phyloP scores from a whole-genome alignment of 768 basidiomycete species.

The Boletales sp. region DNA sequence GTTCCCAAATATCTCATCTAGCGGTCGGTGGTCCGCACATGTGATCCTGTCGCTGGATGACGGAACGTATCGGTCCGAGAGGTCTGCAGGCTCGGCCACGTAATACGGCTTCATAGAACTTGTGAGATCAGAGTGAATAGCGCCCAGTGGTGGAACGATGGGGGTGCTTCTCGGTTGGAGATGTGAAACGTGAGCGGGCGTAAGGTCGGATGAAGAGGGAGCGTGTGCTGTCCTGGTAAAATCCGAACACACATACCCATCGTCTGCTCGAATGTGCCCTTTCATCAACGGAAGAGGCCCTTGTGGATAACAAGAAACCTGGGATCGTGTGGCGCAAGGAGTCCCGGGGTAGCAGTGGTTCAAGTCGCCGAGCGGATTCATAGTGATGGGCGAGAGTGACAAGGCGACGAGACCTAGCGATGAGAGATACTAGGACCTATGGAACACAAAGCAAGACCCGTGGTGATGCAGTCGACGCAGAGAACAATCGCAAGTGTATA shows the following conservation, averaged over 20 bases:
- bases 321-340: not conserved
- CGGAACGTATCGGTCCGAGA: conserved; percentile 23
- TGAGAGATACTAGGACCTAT: too few species aligned
- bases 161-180: not conserved
- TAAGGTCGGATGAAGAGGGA: not conserved
- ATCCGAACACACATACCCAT: not conserved
- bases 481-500: not conserved
- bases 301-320: conserved; percentile 3
- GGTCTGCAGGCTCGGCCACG: not conserved
- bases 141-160: not conserved
- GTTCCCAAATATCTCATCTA: conserved; percentile 25
- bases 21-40: conserved; percentile 24
- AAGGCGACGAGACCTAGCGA: not conserved
- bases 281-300: not conserved
- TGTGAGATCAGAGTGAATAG: not conserved
- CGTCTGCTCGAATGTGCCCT: not conserved
- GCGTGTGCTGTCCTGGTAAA: not conserved
- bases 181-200: not conserved
- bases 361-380: conserved; percentile 15
- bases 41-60: conserved; percentile 28
- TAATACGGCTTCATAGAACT: not conserved
- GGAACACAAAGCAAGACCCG: not conserved
- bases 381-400: not conserved
- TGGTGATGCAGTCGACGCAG: not conserved
- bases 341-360: conserved; percentile 15